These are phyloP conservation scores for Penicillium atrosanguineum DNA, from an alignment of 495 filamentous ascomycete species.

Conservation along the genomic window DNA sequence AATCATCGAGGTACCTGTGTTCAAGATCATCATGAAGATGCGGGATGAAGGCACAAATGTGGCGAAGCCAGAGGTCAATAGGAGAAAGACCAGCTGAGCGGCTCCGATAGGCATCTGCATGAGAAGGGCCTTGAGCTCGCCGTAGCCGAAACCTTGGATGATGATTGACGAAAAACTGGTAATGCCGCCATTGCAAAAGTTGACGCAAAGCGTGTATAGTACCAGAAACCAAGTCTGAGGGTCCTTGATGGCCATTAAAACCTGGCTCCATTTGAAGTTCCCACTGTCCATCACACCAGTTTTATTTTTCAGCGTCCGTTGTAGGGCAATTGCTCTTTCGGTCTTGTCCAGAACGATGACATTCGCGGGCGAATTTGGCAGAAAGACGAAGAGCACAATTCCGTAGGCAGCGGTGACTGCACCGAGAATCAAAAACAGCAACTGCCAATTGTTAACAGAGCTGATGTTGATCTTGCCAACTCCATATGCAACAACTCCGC, in stretches of 20 bases:
- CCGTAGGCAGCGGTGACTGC: conserved; percentile 38
- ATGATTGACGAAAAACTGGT: conserved; percentile 45
- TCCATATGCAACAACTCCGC: conserved; percentile 43
- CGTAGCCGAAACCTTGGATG: conserved; percentile 41
- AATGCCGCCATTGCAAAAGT: conserved; percentile 46
- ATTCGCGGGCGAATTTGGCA: conserved; percentile 51
- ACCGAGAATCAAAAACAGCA: conserved; percentile 41
- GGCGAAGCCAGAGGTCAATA: conserved; percentile 31
- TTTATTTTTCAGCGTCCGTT: conserved; percentile 58
- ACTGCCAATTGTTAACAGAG: conserved; percentile 29
- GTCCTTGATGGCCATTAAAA: conserved; percentile 47
- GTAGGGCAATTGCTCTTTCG: conserved; percentile 51
- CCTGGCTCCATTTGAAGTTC: conserved; percentile 56
- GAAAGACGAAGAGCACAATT: conserved; percentile 34
- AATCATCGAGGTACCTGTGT: conserved; percentile 36
- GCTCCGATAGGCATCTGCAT: conserved; percentile 36
- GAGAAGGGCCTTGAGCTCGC: conserved; percentile 34
- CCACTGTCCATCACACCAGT: conserved; percentile 57
- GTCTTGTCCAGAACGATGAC: conserved; percentile 41
- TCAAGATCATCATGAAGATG: conserved; percentile 36
- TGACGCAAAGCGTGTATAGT: conserved; percentile 37
- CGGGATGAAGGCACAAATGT: conserved; percentile 23
- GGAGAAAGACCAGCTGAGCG: conserved; percentile 36
- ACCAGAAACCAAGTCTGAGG: conserved; percentile 50
- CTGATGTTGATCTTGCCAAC: conserved; percentile 31